Conservation (phyloP, 495 filamentous ascomycete genomes). For the Hypomontagnella submonticulosa region DNA sequence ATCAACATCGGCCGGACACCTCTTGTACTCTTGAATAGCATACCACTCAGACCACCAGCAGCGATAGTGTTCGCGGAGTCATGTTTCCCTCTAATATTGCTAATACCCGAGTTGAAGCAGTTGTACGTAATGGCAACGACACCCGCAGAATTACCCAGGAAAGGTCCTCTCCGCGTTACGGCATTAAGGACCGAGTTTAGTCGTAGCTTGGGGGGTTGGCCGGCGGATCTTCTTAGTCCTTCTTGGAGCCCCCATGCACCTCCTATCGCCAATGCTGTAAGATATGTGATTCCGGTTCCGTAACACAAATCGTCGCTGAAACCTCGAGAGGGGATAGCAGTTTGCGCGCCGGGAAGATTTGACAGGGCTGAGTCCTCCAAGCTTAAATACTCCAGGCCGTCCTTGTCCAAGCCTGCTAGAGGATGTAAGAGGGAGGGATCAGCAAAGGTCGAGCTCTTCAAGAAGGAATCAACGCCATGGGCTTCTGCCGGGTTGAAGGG, state of each 20-base stretch:
- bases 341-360: slow-evolving; percentile 84
- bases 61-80: slow-evolving; percentile 87
- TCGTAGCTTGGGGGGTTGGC: slow-evolving; percentile 86
- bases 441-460: slow-evolving; percentile 72
- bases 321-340: slow-evolving; percentile 90
- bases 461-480: slow-evolving; percentile 85
- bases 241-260: slow-evolving; percentile 92
- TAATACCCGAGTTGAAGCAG: slow-evolving; percentile 90
- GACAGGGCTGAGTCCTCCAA: slow-evolving; percentile 93
- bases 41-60: slow-evolving; percentile 87
- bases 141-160: slow-evolving; percentile 93
- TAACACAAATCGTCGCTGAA: slow-evolving; percentile 99
- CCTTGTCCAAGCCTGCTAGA: slow-evolving; percentile 91
- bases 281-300: slow-evolving; percentile 92
- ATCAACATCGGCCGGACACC: slow-evolving; percentile 92
- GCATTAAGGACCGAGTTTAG: slow-evolving; percentile 94
- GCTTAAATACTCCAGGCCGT: slow-evolving; percentile 89
- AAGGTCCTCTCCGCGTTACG: slow-evolving; percentile 92
- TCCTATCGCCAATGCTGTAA: slow-evolving; percentile 84
- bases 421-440: slow-evolving; percentile 92
- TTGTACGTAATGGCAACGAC: slow-evolving; percentile 97
- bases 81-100: slow-evolving; percentile 86
- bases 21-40: slow-evolving; percentile 94
- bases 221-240: slow-evolving; percentile 77
- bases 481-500: slow-evolving; percentile 74